Evolutionary conservation across 2,329 filamentous ascomycete species (phyloP).

Genomic region (Penicillium concentricum): DNA sequence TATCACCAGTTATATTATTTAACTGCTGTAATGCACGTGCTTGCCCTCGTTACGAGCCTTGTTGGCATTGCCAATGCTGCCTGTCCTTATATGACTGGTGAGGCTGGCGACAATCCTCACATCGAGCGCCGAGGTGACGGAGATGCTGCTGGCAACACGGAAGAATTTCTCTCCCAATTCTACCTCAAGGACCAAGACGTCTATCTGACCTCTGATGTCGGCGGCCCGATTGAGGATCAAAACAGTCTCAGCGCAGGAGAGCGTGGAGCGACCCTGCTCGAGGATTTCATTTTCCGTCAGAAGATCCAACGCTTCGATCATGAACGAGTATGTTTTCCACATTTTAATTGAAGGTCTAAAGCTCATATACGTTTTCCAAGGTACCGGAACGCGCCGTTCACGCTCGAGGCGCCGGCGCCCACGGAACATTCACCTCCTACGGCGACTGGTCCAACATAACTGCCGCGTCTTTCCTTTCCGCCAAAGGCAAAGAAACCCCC

Average conservation of each 20-base stretch:
- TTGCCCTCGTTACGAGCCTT: conserved; percentile 28
- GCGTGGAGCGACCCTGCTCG: conserved; percentile 65
- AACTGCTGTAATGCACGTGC: conserved; percentile 25
- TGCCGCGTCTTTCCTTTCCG: conserved; percentile 61
- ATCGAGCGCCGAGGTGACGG: conserved; percentile 25
- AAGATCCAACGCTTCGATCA: conserved; percentile 72
- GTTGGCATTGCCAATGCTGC: conserved; percentile 38
- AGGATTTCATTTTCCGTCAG: conserved; percentile 71
- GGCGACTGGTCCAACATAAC: conserved; percentile 67
- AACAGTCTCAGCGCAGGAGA: conserved; percentile 65
- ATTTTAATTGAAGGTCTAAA: background rate
- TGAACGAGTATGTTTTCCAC: conserved; percentile 55
- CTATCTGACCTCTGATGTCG: conserved; percentile 65
- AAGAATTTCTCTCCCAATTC: conserved; percentile 46
- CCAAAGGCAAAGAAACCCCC: conserved; percentile 60
- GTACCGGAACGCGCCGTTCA: conserved; percentile 67
- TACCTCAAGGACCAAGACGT: conserved; percentile 54
- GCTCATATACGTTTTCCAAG: conserved; percentile 27
- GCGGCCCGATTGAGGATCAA: conserved; percentile 67
- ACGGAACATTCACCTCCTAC: conserved; percentile 69
- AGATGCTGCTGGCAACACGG: conserved; percentile 32
- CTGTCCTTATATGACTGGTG: conserved; percentile 44
- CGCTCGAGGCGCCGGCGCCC: conserved; percentile 65
- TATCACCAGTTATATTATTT: background rate
- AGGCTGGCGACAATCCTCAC: conserved; percentile 15